phyloP scores from a whole-genome alignment of 306 rosid species.

The Medicago lupulina region DNA sequence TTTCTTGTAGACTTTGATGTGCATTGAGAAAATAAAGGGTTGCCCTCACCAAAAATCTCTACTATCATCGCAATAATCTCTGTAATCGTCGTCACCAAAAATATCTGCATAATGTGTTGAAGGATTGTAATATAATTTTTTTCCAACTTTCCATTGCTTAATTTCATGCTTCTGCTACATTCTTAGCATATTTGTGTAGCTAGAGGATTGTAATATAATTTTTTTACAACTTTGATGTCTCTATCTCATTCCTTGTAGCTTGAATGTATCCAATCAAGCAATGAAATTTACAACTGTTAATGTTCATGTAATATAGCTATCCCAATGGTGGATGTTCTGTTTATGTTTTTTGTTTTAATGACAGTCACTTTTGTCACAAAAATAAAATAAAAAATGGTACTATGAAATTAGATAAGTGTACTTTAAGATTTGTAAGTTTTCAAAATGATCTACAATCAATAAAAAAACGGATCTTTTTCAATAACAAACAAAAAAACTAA shows the following conservation, averaged over 20 bases:
- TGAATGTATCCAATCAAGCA: background rate
- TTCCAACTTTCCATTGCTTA: too few species aligned
- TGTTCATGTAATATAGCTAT: background rate
- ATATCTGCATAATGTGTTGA: background rate
- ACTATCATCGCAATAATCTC: background rate
- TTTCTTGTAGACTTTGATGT: constrained; percentile 32
- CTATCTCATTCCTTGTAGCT: background rate
- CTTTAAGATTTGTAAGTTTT: too few species aligned
- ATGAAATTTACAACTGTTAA: background rate
- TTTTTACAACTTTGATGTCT: background rate
- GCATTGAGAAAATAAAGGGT: constrained; percentile 28
- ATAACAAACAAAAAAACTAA: background rate
- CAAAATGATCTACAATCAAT: too few species aligned
- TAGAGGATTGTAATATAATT: background rate
- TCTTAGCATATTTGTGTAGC: background rate
- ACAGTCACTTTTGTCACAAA: too few species aligned
- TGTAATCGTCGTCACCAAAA: background rate
- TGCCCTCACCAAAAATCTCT: background rate
- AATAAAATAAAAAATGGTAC: background rate
- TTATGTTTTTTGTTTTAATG: background rate
- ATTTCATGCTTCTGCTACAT: background rate
- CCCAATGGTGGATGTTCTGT: background rate
- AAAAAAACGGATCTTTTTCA: background rate
- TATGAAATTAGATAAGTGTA: background rate
- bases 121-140: too few species aligned